Conservation (phyloP, 2,329 filamentous ascomycete species). For the Lachnellula suecica region DNA sequence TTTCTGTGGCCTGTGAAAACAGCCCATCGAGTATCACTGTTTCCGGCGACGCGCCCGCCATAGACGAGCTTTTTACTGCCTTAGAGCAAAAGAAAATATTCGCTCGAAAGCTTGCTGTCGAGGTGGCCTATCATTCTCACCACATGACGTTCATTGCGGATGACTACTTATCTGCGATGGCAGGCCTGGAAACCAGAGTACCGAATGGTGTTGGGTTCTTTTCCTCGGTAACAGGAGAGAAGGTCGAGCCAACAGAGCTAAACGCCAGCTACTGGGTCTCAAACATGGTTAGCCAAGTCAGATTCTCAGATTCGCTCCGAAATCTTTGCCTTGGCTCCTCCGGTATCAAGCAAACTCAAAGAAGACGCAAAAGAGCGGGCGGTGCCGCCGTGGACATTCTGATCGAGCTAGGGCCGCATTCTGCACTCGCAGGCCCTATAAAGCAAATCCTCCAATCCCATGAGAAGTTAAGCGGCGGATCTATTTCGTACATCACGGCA, state of each 20-base stretch:
- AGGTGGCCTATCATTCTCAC: slow-evolving; percentile 27
- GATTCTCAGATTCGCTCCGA: too few species aligned
- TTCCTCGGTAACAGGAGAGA: not conserved
- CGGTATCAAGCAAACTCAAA: too few species aligned
- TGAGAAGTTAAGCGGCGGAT: too few species aligned
- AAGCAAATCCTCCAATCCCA: too few species aligned
- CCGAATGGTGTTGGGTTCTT: not conserved
- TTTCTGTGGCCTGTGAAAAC: slow-evolving; percentile 28
- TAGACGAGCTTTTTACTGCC: not conserved
- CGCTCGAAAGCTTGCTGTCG: slow-evolving; percentile 18
- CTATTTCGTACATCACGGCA: too few species aligned
- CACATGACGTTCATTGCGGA: slow-evolving; percentile 28
- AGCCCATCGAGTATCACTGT: slow-evolving; percentile 19
- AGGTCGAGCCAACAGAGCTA: not conserved
- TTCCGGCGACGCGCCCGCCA: slow-evolving; percentile 10
- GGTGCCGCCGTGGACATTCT: too few species aligned
- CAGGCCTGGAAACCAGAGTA: not conserved
- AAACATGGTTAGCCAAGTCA: too few species aligned
- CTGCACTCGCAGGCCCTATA: too few species aligned
- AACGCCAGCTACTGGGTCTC: not conserved
- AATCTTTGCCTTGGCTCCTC: too few species aligned
- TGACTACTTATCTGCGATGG: slow-evolving; percentile 14
- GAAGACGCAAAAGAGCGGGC: too few species aligned
- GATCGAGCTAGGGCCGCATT: too few species aligned
- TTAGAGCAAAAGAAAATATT: slow-evolving; percentile 22